phyloP scores from a whole-genome alignment of 2,329 filamentous ascomycete species.

The Domatiomyces catenatus region DNA sequence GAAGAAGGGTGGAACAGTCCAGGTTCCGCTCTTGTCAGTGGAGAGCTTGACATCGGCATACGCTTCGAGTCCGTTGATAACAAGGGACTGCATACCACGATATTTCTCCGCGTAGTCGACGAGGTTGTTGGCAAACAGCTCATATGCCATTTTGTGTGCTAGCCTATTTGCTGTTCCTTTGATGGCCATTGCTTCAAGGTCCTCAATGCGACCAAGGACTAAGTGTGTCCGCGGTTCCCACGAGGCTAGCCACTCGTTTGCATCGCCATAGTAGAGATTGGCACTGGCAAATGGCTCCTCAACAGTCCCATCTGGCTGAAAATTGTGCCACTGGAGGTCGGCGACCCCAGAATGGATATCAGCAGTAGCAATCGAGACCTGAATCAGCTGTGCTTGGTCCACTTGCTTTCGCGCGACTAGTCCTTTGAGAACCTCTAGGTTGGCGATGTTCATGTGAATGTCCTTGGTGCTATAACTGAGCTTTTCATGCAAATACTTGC shows the following conservation, averaged over 20 bases:
- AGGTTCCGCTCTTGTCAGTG: constrained; percentile 16
- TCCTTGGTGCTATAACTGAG: constrained; percentile 6
- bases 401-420: constrained; percentile 23
- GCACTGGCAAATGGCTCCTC: constrained; percentile 19
- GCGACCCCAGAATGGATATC: neutral
- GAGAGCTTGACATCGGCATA: constrained; percentile 20
- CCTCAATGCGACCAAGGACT: constrained; percentile 17
- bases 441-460: constrained; percentile 25
- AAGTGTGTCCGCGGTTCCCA: constrained; percentile 19
- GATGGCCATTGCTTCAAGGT: constrained; percentile 15
- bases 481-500: constrained; percentile 14
- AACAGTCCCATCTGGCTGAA: constrained; percentile 11
- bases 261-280: constrained; percentile 14
- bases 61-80: constrained; percentile 20
- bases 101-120: constrained; percentile 20
- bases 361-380: constrained; percentile 18
- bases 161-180: constrained; percentile 19
- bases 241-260: constrained; percentile 16
- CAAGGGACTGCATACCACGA: constrained; percentile 20
- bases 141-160: constrained; percentile 22
- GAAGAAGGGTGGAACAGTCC: constrained; percentile 17
- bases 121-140: constrained; percentile 19
- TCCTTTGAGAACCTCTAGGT: constrained; percentile 5
- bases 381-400: constrained; percentile 17
- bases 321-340: constrained; percentile 18